phyloP scores from a whole-genome alignment of 2,329 filamentous ascomycete genomes.

The Berkeleyomyces rouxiae region DNA sequence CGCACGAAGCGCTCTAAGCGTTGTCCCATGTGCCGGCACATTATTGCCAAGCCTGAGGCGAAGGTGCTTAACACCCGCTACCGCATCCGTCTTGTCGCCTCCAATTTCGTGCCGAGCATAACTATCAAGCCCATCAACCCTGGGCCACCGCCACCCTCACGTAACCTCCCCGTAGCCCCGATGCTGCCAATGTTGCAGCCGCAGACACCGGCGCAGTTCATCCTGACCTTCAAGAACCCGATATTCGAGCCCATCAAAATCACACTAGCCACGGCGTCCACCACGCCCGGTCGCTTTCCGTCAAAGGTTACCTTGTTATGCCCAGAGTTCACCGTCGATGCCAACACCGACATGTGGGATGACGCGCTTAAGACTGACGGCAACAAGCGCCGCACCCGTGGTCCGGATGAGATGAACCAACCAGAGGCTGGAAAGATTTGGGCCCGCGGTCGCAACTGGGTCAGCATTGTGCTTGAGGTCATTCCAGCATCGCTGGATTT shows the following conservation, averaged over 20 bases:
- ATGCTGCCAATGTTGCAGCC: constrained; percentile 29
- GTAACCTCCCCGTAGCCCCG: constrained; percentile 13
- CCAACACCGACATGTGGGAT: constrained; percentile 77
- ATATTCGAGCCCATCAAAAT: constrained; percentile 84
- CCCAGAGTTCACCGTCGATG: constrained; percentile 83
- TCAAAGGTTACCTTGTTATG: constrained; percentile 83
- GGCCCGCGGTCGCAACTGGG: constrained; percentile 88
- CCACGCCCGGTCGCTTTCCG: constrained; percentile 58
- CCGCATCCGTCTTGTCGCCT: constrained; percentile 79
- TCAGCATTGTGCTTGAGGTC: constrained; percentile 82
- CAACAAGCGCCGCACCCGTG: constrained; percentile 26
- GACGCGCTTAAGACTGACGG: constrained; percentile 52
- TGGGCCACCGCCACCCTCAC: constrained; percentile 13
- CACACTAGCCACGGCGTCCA: constrained; percentile 67
- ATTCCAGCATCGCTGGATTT: constrained; percentile 43
- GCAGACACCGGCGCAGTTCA: constrained; percentile 53
- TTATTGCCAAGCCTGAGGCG: constrained; percentile 82
- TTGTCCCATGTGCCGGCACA: constrained; percentile 82
- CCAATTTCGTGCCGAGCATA: constrained; percentile 73
- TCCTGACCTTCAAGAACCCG: constrained; percentile 83
- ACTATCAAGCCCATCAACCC: constrained; percentile 45
- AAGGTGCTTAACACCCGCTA: constrained; percentile 82
- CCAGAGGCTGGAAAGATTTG: constrained; percentile 90
- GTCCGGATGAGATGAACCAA: constrained; percentile 11
- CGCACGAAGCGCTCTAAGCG: constrained; percentile 88